Evolutionary conservation across 805 yeast species (phyloP).

Genomic region (Cephaloascus fragrans): DNA sequence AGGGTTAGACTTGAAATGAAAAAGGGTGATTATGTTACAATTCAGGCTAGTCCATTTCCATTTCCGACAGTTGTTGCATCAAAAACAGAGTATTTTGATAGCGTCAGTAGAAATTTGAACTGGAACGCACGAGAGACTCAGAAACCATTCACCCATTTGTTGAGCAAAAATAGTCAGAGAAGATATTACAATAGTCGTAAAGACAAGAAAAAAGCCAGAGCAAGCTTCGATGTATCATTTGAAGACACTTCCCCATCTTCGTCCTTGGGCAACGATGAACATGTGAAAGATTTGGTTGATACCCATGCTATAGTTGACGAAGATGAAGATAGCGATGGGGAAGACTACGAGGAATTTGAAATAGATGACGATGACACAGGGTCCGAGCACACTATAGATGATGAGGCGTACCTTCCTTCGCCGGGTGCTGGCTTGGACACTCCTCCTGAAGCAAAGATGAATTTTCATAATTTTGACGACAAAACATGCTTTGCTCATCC

Average conservation of each 20-base stretch:
- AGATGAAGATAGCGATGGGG: conserved; percentile 2
- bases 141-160: conserved; percentile 60
- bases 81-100: conserved; percentile 70
- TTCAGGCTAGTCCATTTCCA: conserved; percentile 82
- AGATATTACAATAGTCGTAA: conserved; percentile 21
- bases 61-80: conserved; percentile 85
- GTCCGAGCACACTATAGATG: conserved; percentile 10
- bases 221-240: neutral
- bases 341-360: conserved; percentile 12
- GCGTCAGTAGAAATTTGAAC: conserved; percentile 76
- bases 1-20: conserved; percentile 72
- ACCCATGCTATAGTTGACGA: conserved; percentile 7
- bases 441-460: conserved; percentile 13
- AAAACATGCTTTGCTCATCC: conserved; percentile 34
- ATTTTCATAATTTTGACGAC: conserved; percentile 18
- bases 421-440: conserved; percentile 20
- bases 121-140: conserved; percentile 93
- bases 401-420: conserved; percentile 17
- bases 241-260: neutral
- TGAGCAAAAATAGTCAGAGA: conserved; percentile 44
- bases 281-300: no score
- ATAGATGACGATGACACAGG: conserved; percentile 20
- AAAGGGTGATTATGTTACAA: conserved; percentile 78
- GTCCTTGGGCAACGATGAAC: conserved; percentile 2
- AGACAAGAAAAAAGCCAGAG: conserved; percentile 1